These are phyloP conservation scores for Quercus dentata DNA, from an alignment of 306 rosid genomes.

Conservation along the genomic window DNA sequence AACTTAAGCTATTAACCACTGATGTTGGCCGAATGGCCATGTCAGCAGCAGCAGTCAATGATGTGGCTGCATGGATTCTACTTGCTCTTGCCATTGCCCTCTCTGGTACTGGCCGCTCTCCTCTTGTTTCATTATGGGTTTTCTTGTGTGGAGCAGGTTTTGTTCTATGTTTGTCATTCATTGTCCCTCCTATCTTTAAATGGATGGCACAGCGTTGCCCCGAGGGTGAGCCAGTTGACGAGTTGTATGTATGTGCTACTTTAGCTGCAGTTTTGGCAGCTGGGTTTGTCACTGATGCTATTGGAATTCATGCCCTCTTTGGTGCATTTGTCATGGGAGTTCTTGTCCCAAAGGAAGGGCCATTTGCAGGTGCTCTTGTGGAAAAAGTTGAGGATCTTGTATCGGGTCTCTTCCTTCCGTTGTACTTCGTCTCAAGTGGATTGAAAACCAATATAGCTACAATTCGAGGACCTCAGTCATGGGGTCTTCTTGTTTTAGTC, in stretches of 20 bases:
- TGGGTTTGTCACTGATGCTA: constrained; percentile 71
- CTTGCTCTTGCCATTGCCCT: constrained; percentile 87
- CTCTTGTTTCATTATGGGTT: constrained; percentile 76
- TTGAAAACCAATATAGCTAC: constrained; percentile 78
- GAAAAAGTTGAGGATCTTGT: constrained; percentile 94
- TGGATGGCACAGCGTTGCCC: constrained; percentile 61
- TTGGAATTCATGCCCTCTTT: constrained; percentile 94
- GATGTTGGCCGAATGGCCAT: constrained; percentile 72
- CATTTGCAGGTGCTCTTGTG: constrained; percentile 68
- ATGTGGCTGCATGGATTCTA: constrained; percentile 92
- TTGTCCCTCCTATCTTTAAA: constrained; percentile 59
- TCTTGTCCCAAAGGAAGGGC: constrained; percentile 73
- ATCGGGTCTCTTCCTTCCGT: constrained; percentile 73
- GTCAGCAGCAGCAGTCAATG: constrained; percentile 96
- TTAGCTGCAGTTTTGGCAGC: constrained; percentile 71
- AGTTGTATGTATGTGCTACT: constrained; percentile 67
- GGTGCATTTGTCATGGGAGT: constrained; percentile 90
- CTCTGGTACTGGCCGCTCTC: constrained; percentile 53
- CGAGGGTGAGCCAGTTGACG: constrained; percentile 71
- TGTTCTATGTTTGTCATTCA: constrained; percentile 32
- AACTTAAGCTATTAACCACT: constrained; percentile 82
- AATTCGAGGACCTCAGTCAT: constrained; percentile 69
- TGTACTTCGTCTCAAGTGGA: constrained; percentile 90
- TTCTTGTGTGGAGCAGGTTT: constrained; percentile 60
- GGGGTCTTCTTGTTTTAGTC: constrained; percentile 78